A percentile compares a stretch with the other conserved stretches of the same genome.
These are phyloP conservation scores for Leucosporidium creatinivorum DNA, from an alignment of 768 basidiomycete species.

Conservation along the genomic window DNA sequence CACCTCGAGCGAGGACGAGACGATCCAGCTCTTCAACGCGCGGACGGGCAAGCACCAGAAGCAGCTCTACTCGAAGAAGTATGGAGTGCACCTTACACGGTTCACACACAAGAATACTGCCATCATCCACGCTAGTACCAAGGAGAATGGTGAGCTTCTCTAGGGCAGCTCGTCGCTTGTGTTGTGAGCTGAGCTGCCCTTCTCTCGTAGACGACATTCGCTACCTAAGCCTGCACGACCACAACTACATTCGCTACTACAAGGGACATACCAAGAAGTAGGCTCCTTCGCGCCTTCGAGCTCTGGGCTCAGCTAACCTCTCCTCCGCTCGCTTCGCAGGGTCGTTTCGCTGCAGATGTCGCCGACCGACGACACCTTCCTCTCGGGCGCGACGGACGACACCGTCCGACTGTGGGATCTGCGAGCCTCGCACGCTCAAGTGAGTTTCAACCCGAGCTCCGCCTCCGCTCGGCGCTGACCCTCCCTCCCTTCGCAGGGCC, in stretches of 20 bases:
- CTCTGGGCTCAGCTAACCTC: not conserved
- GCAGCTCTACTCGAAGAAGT: constrained; percentile 85
- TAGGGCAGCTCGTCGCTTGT: not conserved
- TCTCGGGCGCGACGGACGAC: constrained; percentile 88
- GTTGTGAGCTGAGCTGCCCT: not conserved
- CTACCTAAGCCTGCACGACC: constrained; percentile 91
- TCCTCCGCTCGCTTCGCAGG: constrained; percentile 37
- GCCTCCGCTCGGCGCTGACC: not conserved
- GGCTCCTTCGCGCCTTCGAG: constrained; percentile 8
- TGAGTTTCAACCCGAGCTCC: constrained; percentile 30
- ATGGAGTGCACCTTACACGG: constrained; percentile 86
- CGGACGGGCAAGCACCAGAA: constrained; percentile 81
- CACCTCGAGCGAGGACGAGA: constrained; percentile 86
- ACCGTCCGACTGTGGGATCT: constrained; percentile 96
- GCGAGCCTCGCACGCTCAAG: constrained; percentile 63
- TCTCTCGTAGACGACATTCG: constrained; percentile 59
- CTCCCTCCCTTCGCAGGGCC: constrained; percentile 45
- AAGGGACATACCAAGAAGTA: constrained; percentile 75
- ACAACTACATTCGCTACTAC: constrained; percentile 93
- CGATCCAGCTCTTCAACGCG: constrained; percentile 78
- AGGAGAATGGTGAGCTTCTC: constrained; percentile 59
- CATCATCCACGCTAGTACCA: constrained; percentile 85
- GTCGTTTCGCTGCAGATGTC: constrained; percentile 87
- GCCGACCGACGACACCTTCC: constrained; percentile 88
- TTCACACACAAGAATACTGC: constrained; percentile 86